A percentile compares a stretch with the other conserved stretches of the same genome.
These are phyloP conservation scores for Arctium minus DNA, from an alignment of 129 eudicot genomes.

Conservation along the genomic window DNA sequence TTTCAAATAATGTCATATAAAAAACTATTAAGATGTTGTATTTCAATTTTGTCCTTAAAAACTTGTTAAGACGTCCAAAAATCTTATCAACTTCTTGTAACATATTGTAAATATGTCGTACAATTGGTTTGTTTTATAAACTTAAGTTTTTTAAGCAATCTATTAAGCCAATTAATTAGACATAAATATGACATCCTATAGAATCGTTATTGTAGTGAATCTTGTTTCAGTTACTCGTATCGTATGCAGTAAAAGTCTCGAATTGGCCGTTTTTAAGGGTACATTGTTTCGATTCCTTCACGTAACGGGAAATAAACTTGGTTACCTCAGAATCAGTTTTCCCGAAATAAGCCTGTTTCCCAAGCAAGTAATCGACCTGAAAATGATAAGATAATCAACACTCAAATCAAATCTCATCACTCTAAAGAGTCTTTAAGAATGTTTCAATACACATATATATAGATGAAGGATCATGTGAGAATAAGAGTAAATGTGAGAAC, in stretches of 20 bases:
- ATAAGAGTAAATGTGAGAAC: too few species aligned
- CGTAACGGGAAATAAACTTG: neutral
- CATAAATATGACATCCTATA: too few species aligned
- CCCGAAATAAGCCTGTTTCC: conserved; percentile 92
- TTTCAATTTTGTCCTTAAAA: neutral
- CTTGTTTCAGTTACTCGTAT: too few species aligned
- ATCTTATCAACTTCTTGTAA: neutral
- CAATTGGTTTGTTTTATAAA: too few species aligned
- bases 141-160: neutral
- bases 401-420: neutral
- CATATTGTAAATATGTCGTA: too few species aligned
- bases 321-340: conserved; percentile 91
- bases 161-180: too few species aligned
- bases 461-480: too few species aligned
- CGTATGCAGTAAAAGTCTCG: too few species aligned
- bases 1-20: neutral
- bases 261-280: neutral
- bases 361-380: conserved; percentile 96
- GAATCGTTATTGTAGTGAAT: too few species aligned
- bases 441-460: too few species aligned
- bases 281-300: neutral
- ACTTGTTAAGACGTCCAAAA: too few species aligned
- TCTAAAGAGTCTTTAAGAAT: too few species aligned
- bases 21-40: neutral
- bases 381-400: neutral